A percentile compares a stretch with the other conserved stretches of the same genome.
Evolutionary conservation across 768 basidiomycete species (phyloP).

Genomic region (Suillus alpinus): DNA sequence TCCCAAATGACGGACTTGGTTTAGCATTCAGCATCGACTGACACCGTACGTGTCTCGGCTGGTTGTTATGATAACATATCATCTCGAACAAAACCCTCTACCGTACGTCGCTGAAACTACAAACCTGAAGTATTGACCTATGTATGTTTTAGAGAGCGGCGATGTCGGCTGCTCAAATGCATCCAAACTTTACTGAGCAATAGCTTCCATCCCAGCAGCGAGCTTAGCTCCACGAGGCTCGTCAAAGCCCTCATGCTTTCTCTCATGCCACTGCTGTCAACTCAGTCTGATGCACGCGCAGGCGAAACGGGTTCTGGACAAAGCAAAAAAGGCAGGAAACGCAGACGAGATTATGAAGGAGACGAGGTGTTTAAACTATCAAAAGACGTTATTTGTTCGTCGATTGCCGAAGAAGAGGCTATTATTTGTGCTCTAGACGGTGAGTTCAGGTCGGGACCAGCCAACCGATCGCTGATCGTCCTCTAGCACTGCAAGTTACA

Average conservation of each 20-base stretch:
- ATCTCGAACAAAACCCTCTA: constrained; percentile 55
- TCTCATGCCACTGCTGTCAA: constrained; percentile 46
- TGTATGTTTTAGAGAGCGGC: constrained; percentile 31
- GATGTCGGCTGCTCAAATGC: constrained; percentile 43
- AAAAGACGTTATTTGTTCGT: constrained; percentile 46
- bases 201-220: constrained; percentile 46
- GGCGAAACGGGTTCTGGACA: constrained; percentile 18
- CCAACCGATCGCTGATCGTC: background rate
- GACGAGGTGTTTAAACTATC: constrained; percentile 64
- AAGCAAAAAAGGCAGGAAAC: constrained; percentile 63
- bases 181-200: constrained; percentile 41
- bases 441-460: constrained; percentile 28
- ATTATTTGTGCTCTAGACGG: constrained; percentile 58
- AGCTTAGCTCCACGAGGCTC: constrained; percentile 49
- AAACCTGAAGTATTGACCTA: constrained; percentile 1
- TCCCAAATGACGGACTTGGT: background rate
- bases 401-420: constrained; percentile 47
- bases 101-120: constrained; percentile 37
- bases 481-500: constrained; percentile 47
- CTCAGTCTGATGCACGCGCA: constrained; percentile 30
- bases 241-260: constrained; percentile 50
- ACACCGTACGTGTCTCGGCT: constrained; percentile 55
- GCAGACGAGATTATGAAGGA: constrained; percentile 67
- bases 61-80: constrained; percentile 50
- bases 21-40: constrained; percentile 53